Percentiles rank a stretch among this genome's conserved stretches.
Evolutionary conservation across 768 basidiomycete genomes (phyloP).

Genomic region (Lenzites betulinus): DNA sequence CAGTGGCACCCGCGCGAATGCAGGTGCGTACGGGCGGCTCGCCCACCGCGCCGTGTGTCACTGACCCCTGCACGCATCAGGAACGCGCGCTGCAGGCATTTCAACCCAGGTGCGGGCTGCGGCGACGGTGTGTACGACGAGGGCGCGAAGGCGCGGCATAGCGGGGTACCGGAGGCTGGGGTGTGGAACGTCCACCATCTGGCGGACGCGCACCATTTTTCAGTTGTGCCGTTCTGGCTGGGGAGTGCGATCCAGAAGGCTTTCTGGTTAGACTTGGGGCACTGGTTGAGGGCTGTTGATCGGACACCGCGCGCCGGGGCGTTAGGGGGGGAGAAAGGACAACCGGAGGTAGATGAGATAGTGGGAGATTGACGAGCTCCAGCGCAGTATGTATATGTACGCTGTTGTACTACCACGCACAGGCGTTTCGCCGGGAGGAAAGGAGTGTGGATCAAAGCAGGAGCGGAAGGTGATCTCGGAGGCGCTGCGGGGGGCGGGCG

Average conservation of each 20-base stretch:
- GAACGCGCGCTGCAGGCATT: slow-evolving; percentile 20
- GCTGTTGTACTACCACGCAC: background rate
- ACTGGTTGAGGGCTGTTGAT: slow-evolving; percentile 42
- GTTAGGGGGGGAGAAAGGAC: background rate
- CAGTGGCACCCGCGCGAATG: slow-evolving; percentile 53
- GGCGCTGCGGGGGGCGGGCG: no score
- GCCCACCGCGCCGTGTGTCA: background rate
- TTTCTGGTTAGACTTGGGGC: slow-evolving; percentile 43
- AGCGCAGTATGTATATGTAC: background rate
- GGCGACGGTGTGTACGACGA: slow-evolving; percentile 8
- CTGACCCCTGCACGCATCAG: background rate
- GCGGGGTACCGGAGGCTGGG: slow-evolving; percentile 33
- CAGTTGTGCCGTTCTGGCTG: slow-evolving; percentile 42
- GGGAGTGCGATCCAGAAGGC: slow-evolving; percentile 37
- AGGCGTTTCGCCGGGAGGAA: background rate
- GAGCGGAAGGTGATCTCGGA: no score
- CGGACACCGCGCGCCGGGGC: background rate
- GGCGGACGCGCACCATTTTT: slow-evolving; percentile 40
- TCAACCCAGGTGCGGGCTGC: no score
- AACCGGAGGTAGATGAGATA: background rate
- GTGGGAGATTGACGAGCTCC: background rate
- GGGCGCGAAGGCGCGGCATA: background rate
- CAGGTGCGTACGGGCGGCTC: slow-evolving; percentile 32
- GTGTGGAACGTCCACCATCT: slow-evolving; percentile 45
- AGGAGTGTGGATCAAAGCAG: no score